These are phyloP conservation scores for Cudoniella acicularis DNA, from an alignment of 495 filamentous ascomycete genomes.

Conservation along the genomic window DNA sequence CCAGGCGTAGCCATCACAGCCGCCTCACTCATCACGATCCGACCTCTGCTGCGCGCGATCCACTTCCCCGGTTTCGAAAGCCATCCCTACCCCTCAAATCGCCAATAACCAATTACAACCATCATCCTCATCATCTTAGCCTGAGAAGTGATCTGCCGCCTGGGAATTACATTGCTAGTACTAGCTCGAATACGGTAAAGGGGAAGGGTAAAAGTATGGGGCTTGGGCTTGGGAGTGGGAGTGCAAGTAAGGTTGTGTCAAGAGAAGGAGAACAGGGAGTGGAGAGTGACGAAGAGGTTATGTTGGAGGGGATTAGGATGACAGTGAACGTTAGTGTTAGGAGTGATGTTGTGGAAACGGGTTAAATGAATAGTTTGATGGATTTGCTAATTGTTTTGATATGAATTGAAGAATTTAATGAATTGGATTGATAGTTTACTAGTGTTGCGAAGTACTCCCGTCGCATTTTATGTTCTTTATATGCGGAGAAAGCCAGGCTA, in stretches of 20 bases:
- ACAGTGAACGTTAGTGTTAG: background rate
- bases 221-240: background rate
- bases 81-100: background rate
- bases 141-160: background rate
- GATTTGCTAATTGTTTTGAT: no score
- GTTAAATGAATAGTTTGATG: no score
- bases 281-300: background rate
- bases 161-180: background rate
- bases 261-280: no score
- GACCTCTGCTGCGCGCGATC: constrained; percentile 36
- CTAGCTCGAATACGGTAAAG: background rate
- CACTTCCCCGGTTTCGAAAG: constrained; percentile 31
- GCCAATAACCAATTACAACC: background rate
- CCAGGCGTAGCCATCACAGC: constrained; percentile 40
- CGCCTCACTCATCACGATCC: constrained; percentile 37
- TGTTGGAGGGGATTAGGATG: background rate
- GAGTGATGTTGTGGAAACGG: background rate
- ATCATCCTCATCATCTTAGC: background rate
- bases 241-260: no score
- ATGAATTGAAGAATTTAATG: no score
- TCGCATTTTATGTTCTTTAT: no score
- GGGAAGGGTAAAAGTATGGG: background rate
- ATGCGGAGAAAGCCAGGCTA: no score
- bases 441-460: no score
- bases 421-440: no score